Evolutionary conservation across 2,329 filamentous ascomycete genomes (phyloP), one percentile per base, ranked within the genome.

Genomic region (Periglandula ipomoeae): DNA sequence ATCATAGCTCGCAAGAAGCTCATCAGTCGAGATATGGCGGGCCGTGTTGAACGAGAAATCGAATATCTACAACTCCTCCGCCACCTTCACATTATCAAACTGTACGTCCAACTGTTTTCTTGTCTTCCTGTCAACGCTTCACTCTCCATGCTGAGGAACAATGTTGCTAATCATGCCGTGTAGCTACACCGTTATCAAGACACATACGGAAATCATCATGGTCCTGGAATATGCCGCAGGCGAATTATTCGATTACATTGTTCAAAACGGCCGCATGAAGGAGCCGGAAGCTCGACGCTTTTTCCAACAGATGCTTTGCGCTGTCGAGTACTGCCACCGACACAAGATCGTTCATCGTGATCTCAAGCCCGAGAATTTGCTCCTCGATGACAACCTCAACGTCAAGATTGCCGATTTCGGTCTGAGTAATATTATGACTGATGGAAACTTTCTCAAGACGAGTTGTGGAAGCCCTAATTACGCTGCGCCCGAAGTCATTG

Each of bases 371-470:
- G 93, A 98, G 73, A 98, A 98, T 64, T 72, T 98, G 44, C 79
- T 98, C 39, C 82, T 98, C 46, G 93, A 98, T 69, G 88, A 94
- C 56, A 85, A 94, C 51, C 84, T 95, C 62, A 96, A 98, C 61
- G 91, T 98, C 69, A 98, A 98, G 73, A 98, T 98, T 70, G 93
- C 93, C 60, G 93, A 98, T 69, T 98, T 98, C 58, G 93, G 93
- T 50, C 75, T 98, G 50, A 97, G 91, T 73, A 98, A 98, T 65
- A 98, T 98, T 70, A 98, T 98, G 93, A 97, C 93, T 0, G 93
- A 98, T 64, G 93, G 93, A 23, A 98, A 98, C 65, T 98, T 98
- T 64, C 79, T 98, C 60, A 97, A 96, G 72, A 98, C 93, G 1
- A 97, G 90, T 65, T 98, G 93, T 61, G 93, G 93, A 47, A 97